phyloP scores from a whole-genome alignment of 2,329 filamentous ascomycete species.

The Colletotrichum sidae region DNA sequence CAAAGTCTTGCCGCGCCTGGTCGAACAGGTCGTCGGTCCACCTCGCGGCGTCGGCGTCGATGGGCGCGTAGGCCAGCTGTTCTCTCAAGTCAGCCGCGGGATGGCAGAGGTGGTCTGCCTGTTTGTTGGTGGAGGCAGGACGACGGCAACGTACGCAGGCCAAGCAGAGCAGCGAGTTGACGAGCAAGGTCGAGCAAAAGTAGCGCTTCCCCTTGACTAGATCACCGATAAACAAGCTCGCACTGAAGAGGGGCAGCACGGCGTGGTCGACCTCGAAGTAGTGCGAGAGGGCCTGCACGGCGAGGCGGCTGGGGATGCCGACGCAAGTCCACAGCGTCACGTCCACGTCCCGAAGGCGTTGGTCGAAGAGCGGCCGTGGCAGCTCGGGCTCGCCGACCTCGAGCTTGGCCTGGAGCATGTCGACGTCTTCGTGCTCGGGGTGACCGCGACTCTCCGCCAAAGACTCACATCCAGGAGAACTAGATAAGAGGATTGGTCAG shows the following conservation, averaged over 20 bases:
- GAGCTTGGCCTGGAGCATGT: too few species aligned
- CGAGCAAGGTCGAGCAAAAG: constrained; percentile 21
- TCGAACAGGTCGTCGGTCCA: constrained; percentile 13
- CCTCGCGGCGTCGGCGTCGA: background rate
- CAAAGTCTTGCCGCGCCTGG: constrained; percentile 6
- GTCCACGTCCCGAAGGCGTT: constrained; percentile 3
- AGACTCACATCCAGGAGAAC: too few species aligned
- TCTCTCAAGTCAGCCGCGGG: background rate
- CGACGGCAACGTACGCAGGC: constrained; percentile 14
- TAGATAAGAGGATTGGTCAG: too few species aligned
- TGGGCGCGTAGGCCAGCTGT: constrained; percentile 14
- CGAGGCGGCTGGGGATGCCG: constrained; percentile 20
- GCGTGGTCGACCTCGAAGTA: constrained; percentile 27
- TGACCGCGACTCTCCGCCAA: background rate
- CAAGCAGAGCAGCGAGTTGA: constrained; percentile 21
- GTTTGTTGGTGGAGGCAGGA: background rate
- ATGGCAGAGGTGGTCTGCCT: background rate
- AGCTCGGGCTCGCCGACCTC: background rate
- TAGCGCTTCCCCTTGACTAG: background rate
- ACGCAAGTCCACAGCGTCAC: constrained; percentile 15
- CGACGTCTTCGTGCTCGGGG: background rate
- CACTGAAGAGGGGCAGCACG: constrained; percentile 23
- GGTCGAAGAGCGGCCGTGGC: constrained; percentile 6
- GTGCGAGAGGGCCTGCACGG: constrained; percentile 7
- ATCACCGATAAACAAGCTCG: constrained; percentile 9